These are phyloP conservation scores for Clonostachys byssicola DNA, from an alignment of 2,329 filamentous ascomycete species.

Conservation along the genomic window DNA sequence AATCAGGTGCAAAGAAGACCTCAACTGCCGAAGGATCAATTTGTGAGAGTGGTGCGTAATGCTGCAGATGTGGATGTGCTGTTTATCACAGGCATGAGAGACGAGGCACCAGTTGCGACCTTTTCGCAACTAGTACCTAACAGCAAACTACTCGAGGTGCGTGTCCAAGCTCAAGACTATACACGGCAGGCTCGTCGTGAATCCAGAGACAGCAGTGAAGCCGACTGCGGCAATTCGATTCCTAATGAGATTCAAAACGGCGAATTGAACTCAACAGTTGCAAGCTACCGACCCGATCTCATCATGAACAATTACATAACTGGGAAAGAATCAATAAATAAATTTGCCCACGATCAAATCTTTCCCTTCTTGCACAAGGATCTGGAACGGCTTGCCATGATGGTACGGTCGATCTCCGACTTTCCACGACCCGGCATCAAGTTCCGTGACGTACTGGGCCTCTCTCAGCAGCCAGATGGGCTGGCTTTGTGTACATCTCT, in stretches of 20 bases:
- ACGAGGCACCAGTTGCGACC: constrained; percentile 48
- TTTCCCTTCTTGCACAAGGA: constrained; percentile 40
- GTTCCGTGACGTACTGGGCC: constrained; percentile 56
- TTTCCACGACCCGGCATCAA: constrained; percentile 46
- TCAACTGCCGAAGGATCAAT: constrained; percentile 43
- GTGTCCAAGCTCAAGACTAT: constrained; percentile 32
- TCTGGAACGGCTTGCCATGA: constrained; percentile 37
- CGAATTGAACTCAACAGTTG: constrained; percentile 2
- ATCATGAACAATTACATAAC: constrained; percentile 45
- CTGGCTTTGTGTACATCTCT: constrained; percentile 45
- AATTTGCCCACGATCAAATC: constrained; percentile 35
- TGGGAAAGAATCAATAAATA: constrained; percentile 28
- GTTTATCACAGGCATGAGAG: constrained; percentile 60
- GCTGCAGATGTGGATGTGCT: constrained; percentile 45
- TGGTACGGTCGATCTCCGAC: constrained; percentile 42
- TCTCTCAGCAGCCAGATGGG: constrained; percentile 45
- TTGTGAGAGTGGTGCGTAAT: constrained; percentile 36
- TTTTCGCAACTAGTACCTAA: constrained; percentile 51
- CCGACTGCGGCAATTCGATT: too few species aligned
- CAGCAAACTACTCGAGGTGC: constrained; percentile 49
- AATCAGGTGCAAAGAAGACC: constrained; percentile 35
- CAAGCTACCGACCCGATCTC: constrained; percentile 23
- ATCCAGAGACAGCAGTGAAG: neutral
- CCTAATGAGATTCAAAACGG: neutral
- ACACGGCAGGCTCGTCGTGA: constrained; percentile 29